Conservation (phyloP, 305 asterid species). For the Fraxinus velutina region DNA sequence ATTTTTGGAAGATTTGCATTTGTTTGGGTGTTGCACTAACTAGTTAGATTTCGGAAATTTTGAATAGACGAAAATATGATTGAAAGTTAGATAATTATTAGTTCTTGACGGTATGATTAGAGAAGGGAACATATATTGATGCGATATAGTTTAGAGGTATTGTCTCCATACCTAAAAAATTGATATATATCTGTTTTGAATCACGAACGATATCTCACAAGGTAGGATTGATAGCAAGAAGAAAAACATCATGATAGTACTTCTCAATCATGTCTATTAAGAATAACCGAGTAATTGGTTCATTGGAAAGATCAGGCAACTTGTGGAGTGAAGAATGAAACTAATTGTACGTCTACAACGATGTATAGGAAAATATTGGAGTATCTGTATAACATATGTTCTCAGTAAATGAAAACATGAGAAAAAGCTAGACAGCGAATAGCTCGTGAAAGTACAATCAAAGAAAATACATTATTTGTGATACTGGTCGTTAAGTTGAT, state of each 20-base stretch:
- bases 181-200: neutral
- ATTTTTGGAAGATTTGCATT: neutral
- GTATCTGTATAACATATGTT: neutral
- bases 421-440: neutral
- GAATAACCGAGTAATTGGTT: neutral
- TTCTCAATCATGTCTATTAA: neutral
- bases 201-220: neutral
- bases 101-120: neutral
- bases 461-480: neutral
- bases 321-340: neutral
- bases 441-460: neutral
- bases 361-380: neutral
- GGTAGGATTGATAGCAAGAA: neutral
- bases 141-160: neutral
- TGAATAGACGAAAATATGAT: neutral
- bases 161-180: neutral
- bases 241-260: neutral
- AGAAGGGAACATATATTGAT: neutral
- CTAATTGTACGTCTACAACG: neutral
- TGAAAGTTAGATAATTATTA: neutral
- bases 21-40: neutral
- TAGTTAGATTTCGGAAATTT: neutral
- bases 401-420: neutral
- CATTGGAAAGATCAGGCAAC: neutral
- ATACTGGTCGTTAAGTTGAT: neutral